Percentiles rank a stretch among this genome's conserved stretches.
These are phyloP conservation scores for Orbilia blumenaviensis DNA, from an alignment of 2,329 filamentous ascomycete species.

Conservation along the genomic window DNA sequence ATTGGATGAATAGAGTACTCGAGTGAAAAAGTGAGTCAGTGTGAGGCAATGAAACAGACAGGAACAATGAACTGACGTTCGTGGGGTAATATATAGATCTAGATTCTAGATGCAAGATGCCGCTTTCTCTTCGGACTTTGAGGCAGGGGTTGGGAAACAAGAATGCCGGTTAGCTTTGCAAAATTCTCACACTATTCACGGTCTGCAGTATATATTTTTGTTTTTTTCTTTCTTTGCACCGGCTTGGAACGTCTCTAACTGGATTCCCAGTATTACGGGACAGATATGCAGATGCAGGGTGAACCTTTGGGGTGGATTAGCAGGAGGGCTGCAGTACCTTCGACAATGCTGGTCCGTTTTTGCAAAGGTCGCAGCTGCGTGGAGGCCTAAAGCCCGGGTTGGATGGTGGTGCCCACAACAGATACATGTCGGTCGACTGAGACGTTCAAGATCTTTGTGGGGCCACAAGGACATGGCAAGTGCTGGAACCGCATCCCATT, in stretches of 20 bases:
- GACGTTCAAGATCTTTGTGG: conserved; percentile 51
- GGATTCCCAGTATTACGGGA: conserved; percentile 48
- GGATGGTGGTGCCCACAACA: conserved; percentile 28
- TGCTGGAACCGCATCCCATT: conserved; percentile 52
- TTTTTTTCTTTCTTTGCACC: conserved; percentile 47
- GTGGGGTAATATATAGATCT: conserved; percentile 55
- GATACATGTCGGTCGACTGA: conserved; percentile 36
- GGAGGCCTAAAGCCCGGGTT: conserved; percentile 44
- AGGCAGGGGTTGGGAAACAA: conserved; percentile 40
- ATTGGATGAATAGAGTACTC: conserved; percentile 26
- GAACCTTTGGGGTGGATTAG: conserved; percentile 13
- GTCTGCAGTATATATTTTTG: too few species aligned
- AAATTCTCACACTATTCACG: conserved; percentile 45
- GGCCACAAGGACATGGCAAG: conserved; percentile 37
- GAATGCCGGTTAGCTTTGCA: conserved; percentile 33
- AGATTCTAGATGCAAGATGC: conserved; percentile 47
- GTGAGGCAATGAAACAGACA: conserved; percentile 52
- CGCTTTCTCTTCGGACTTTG: conserved; percentile 49
- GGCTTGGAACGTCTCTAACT: conserved; percentile 37
- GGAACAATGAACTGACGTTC: conserved; percentile 44
- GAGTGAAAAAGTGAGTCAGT: conserved; percentile 42
- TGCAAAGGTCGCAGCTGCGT: conserved; percentile 36
- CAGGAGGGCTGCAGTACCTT: neutral
- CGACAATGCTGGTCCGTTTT: conserved; percentile 24
- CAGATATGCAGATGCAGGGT: conserved; percentile 50